Evolutionary conservation across 2,329 filamentous ascomycete species (phyloP), one percentile per base, ranked within the genome.

Genomic region (Talaromyces piceae): DNA sequence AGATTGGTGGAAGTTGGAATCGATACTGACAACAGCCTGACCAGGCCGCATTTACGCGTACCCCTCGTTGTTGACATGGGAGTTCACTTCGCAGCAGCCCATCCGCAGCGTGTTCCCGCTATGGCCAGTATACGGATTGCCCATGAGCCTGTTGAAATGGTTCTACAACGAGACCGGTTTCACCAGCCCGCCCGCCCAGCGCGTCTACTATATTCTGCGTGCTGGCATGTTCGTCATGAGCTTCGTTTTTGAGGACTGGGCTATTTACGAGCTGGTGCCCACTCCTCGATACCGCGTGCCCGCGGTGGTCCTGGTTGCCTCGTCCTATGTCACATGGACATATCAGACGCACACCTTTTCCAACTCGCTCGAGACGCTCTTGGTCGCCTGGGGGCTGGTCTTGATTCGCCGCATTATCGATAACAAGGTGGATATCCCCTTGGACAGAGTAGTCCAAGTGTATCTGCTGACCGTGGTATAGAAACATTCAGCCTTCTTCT

Each of bases 281-380:
- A 86, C 86, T 33, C 83, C 83, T 56, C 83, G 84, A 54, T 74
- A 80, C 62, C 84, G 89, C 56, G 81, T 81, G 59, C 75, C 86
- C 50, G 88, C 90, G 8, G 81, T 94, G 41, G 76, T 94, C 43
- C 78, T 98, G 52, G 87, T 96, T 54, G 90, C 91, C 43, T 97
- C 91, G 25, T 96, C 90, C 23, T 98, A 97, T 71, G 91, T 96
- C 60, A 98, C 93, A 45, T 98, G 93, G 91, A 96, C 91, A 41
- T 95, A 91, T 72, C 93, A 98, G 72, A 93, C 89, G 16, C 93
- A 98, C 71, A 97, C 93, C 11, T 97, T 98, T 69, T 97, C 91
- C 56, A 98, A 98, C 72, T 94, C 91, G 55, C 80, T 97, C 58
- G 93, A 98, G 74, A 97, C 93, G 2, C 75, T 98, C 60, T 79